Conservation (phyloP, 108 stramenopile genomes). For the Pseudonitzschia multistriata region DNA sequence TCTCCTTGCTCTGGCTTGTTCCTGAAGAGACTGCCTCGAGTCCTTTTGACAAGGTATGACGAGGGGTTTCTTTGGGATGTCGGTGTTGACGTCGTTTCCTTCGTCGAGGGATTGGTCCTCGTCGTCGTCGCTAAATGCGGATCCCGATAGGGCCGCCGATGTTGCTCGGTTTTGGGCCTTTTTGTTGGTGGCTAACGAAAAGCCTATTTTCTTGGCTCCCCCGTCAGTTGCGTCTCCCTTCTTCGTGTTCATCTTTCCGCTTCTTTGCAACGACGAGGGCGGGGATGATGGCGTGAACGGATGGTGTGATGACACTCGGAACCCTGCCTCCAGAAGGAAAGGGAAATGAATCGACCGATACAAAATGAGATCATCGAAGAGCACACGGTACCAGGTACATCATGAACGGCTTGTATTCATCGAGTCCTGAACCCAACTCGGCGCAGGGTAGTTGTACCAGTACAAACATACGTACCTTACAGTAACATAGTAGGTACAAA, state of each 20-base stretch:
- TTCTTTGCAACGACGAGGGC: too few relatives aligned
- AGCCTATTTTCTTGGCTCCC: background rate
- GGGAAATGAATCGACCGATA: too few relatives aligned
- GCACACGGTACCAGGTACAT: too few relatives aligned
- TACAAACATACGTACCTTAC: too few relatives aligned
- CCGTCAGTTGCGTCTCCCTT: background rate
- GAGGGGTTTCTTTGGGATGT: conserved; percentile 27
- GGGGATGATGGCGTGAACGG: too few relatives aligned
- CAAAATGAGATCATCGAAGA: too few relatives aligned
- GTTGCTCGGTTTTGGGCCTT: background rate
- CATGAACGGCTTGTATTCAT: too few relatives aligned
- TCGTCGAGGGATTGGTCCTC: conserved; percentile 5
- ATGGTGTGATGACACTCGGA: too few relatives aligned
- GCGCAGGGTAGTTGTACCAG: too few relatives aligned
- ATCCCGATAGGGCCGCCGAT: background rate
- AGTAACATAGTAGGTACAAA: too few relatives aligned
- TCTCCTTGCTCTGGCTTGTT: conserved; percentile 26
- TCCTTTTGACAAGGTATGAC: conserved; percentile 41
- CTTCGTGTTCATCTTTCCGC: background rate
- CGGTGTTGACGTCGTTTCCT: background rate
- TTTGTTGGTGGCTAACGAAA: conserved; percentile 2
- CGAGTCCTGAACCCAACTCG: too few relatives aligned
- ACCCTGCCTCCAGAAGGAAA: too few relatives aligned
- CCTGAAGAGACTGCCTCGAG: conserved; percentile 26
- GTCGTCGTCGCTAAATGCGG: conserved; percentile 16